phyloP scores from a whole-genome alignment of 148 eudicot species.

The Amaranthus hypochondriacus region DNA sequence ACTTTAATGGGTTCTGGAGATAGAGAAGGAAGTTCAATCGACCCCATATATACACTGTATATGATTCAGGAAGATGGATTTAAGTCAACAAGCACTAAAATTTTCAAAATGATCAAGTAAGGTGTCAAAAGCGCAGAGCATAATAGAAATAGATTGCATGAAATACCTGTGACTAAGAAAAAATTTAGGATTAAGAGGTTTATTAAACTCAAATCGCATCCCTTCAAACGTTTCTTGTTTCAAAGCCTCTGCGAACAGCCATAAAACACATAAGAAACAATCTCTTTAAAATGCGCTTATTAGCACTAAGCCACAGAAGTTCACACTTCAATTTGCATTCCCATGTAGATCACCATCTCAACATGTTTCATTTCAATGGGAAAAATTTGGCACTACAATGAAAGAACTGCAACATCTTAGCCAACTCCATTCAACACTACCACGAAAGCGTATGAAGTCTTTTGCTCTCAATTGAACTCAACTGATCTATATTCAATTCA shows the following conservation, averaged over 20 bases:
- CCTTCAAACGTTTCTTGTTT: slow-evolving; percentile 98
- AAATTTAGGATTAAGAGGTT: slow-evolving; percentile 74
- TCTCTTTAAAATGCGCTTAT: too few species aligned
- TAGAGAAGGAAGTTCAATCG: slow-evolving; percentile 84
- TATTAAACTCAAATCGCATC: slow-evolving; percentile 87
- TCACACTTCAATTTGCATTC: not conserved
- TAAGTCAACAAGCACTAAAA: not conserved
- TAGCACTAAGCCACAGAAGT: not conserved
- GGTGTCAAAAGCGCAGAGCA: not conserved
- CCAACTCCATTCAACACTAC: not conserved
- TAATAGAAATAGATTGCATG: not conserved
- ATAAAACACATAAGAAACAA: not conserved
- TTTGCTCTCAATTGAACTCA: too few species aligned
- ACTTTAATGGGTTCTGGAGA: slow-evolving; percentile 77
- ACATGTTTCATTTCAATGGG: too few species aligned
- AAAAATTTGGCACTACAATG: not conserved
- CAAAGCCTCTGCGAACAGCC: slow-evolving; percentile 62
- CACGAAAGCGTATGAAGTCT: too few species aligned
- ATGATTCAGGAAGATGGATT: slow-evolving; percentile 16
- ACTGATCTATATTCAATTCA: too few species aligned
- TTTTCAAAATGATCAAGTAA: not conserved
- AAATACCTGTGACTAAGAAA: slow-evolving; percentile 89
- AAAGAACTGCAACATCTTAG: not conserved
- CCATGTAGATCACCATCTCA: not conserved
- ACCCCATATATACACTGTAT: slow-evolving; percentile 81